A percentile compares a stretch with the other conserved stretches of the same genome.
Conservation (phyloP, 2,329 filamentous ascomycete genomes). For the Tolypocladium ophioglossoides region DNA sequence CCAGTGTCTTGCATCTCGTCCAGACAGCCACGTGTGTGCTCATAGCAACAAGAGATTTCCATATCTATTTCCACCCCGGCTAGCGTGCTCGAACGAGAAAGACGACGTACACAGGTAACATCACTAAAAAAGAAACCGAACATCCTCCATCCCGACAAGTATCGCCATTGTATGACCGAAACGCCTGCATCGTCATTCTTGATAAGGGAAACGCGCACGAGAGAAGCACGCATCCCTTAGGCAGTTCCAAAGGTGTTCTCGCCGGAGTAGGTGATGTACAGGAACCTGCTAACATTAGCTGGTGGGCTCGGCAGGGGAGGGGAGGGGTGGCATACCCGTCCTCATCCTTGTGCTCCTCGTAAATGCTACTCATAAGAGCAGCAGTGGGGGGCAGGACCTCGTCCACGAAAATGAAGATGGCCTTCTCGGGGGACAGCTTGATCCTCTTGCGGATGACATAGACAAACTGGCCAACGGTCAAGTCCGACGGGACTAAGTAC, state of each 20-base stretch:
- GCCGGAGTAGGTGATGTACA: constrained; percentile 99
- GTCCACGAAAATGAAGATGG: constrained; percentile 99
- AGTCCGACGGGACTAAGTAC: constrained; percentile 92
- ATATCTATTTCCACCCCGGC: background rate
- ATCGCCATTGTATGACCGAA: constrained; percentile 20
- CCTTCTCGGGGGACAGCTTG: constrained; percentile 98
- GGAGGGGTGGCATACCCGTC: constrained; percentile 42
- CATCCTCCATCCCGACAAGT: constrained; percentile 13
- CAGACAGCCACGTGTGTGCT: background rate
- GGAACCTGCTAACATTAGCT: constrained; percentile 48
- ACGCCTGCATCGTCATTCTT: constrained; percentile 22
- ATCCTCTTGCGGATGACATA: constrained; percentile 99
- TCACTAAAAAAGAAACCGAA: constrained; percentile 4
- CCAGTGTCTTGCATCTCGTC: background rate
- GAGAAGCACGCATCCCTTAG: constrained; percentile 7
- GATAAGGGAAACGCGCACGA: constrained; percentile 1
- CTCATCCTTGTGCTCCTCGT: constrained; percentile 94
- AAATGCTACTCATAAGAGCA: constrained; percentile 98
- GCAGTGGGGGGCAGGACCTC: constrained; percentile 94
- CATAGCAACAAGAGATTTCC: background rate
- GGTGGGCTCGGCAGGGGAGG: background rate
- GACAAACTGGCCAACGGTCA: constrained; percentile 98
- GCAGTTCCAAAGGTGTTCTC: constrained; percentile 87
- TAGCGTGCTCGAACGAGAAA: background rate
- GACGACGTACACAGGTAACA: background rate